Evolutionary conservation across 306 rosid species (phyloP).

Genomic region (Medicago ruthenica): DNA sequence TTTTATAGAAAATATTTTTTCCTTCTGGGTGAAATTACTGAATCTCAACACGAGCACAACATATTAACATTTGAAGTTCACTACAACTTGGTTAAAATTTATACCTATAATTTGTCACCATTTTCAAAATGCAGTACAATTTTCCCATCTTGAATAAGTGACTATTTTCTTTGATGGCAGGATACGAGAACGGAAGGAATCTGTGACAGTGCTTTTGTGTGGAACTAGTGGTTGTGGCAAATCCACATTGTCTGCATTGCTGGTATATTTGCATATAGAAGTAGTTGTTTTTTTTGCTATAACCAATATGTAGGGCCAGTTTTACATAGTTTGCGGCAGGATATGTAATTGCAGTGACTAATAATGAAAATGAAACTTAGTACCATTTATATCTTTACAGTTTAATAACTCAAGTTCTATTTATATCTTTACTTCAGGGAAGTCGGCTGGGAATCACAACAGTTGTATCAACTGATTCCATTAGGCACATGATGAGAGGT

Average conservation of each 20-base stretch:
- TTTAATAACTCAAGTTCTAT: conserved; percentile 35
- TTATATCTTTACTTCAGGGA: conserved; percentile 63
- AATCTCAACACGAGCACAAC: neutral
- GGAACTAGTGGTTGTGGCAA: conserved; percentile 99
- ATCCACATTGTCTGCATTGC: conserved; percentile 93
- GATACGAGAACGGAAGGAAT: conserved; percentile 92
- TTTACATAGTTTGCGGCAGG: conserved; percentile 38
- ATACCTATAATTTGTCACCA: neutral
- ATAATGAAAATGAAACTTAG: conserved; percentile 20
- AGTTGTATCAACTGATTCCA: conserved; percentile 89
- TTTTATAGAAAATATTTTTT: neutral
- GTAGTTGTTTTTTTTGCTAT: conserved; percentile 34
- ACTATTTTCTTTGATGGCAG: conserved; percentile 52
- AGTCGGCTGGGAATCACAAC: conserved; percentile 93
- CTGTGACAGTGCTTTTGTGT: conserved; percentile 87
- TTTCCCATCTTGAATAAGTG: neutral
- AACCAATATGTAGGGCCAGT: conserved; percentile 40
- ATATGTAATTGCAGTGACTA: conserved; percentile 20
- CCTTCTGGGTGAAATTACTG: conserved; percentile 7
- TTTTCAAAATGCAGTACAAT: conserved; percentile 8
- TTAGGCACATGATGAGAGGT: conserved; percentile 98
- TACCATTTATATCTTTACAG: conserved; percentile 13
- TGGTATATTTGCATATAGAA: conserved; percentile 63
- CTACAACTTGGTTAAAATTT: conserved; percentile 24
- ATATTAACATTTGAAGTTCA: conserved; percentile 7